Conservation (phyloP, 768 basidiomycete species). For the Termitomyces sp. region DNA sequence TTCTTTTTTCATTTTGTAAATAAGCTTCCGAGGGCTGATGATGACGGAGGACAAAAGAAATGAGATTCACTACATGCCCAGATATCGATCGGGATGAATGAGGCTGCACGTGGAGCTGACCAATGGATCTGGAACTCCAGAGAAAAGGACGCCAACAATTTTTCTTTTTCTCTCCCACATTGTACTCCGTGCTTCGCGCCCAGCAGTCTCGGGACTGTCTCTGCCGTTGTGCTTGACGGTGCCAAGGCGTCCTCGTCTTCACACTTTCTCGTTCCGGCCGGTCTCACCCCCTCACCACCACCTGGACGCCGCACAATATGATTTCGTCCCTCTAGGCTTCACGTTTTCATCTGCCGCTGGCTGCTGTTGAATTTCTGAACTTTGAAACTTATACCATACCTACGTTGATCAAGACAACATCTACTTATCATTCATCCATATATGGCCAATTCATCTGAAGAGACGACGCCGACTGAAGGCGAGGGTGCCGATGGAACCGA, state of each 20-base stretch:
- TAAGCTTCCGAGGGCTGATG: conserved; percentile 2
- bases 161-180: conserved; percentile 17
- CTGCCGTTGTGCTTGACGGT: conserved; percentile 14
- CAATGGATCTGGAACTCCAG: conserved; percentile 20
- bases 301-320: conserved; percentile 40
- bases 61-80: not conserved
- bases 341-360: conserved; percentile 20
- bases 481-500: conserved; percentile 59
- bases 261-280: conserved; percentile 16
- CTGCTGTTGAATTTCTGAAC: conserved; percentile 13
- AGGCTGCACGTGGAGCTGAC: conserved; percentile 21
- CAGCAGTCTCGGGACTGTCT: conserved; percentile 1
- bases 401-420: conserved; percentile 18
- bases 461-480: conserved; percentile 48
- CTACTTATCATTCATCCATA: conserved; percentile 16
- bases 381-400: not conserved
- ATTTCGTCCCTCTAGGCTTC: conserved; percentile 36
- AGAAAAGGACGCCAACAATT: conserved; percentile 16
- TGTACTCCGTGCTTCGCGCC: conserved; percentile 1
- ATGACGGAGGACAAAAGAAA: conserved; percentile 2
- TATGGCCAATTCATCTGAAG: conserved; percentile 50
- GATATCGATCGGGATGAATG: conserved; percentile 12
- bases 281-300: conserved; percentile 24
- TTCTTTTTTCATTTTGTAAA: not conserved
- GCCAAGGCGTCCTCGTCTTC: conserved; percentile 18